Base-by-base conservation (phyloP, 306 rosid genomes). In the Quercus gilva region DNA sequence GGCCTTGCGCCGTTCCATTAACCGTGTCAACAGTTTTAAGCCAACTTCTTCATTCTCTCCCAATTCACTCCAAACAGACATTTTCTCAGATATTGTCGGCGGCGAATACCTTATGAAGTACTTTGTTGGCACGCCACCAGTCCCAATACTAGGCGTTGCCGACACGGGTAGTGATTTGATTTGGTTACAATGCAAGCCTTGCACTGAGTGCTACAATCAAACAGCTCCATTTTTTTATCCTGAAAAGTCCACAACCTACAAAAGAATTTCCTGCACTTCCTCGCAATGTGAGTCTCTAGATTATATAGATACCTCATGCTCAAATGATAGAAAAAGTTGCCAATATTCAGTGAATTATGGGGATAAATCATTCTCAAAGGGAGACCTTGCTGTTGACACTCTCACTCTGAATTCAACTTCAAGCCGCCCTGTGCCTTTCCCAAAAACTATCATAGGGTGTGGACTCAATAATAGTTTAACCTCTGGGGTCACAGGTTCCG, bases 101-200 rank as follows among this genome's bases (percentile, higher is more conserved):
- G 91, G 87, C 1, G 89, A 84, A 10, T 92, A 86, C 56, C 84
- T 90, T 5, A 53, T 90, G 90, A 68, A 64, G 0, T 28, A 87
- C 20, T 77, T 88, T 0, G 1, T 92, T 8, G 97, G 97, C 12
- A 88, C 92, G 3, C 97, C 97, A 0, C 89, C 91, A 1, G 26
- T 84, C 56, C 14, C 70, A 1, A 9, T 84, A 49, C 21, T 73
- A 0, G 97, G 86, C 33, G 13, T 85, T 15, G 85, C 76, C 1
- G 94, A 92, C 43, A 92, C 94, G 0, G 94, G 92, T 2, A 92
- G 94, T 51, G 86, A 79, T 49, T 69, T 92, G 3, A 55, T 80
- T 6, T 92, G 94, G 97, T 49, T 79, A 0, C 97, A 90, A 18
- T 92, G 97, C 78, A 0, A 51, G 12, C 97, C 92, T 5, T 92